Percentiles rank a stretch among this genome's conserved stretches.
These are phyloP conservation scores for Galerina marginata DNA, from an alignment of 768 basidiomycete species.

Conservation along the genomic window DNA sequence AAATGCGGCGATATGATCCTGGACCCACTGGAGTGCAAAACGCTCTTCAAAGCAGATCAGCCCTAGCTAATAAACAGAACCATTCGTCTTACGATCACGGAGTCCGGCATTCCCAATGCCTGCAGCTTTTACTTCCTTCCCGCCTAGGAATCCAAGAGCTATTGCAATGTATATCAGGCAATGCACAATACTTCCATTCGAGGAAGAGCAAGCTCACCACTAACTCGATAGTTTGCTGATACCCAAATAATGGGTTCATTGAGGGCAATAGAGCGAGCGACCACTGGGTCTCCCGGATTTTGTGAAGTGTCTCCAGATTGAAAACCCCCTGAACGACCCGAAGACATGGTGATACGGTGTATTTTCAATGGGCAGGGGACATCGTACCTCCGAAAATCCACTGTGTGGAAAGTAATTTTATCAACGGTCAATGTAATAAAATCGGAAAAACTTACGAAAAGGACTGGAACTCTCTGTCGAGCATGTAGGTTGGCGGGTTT, in stretches of 20 bases:
- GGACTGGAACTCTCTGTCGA: constrained; percentile 42
- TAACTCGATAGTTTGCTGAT: constrained; percentile 43
- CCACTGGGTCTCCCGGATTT: constrained; percentile 29
- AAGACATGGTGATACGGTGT: neutral
- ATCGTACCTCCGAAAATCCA: constrained; percentile 38
- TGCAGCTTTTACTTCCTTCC: constrained; percentile 42
- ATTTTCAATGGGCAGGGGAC: neutral
- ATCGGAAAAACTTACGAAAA: constrained; percentile 38
- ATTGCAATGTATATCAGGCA: neutral
- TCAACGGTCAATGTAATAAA: constrained; percentile 11
- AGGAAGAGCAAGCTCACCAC: constrained; percentile 25
- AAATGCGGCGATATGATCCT: constrained; percentile 54
- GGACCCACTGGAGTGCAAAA: constrained; percentile 57
- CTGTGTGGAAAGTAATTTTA: constrained; percentile 24
- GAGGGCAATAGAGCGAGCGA: constrained; percentile 37
- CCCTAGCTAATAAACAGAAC: neutral
- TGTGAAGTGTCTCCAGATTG: constrained; percentile 29
- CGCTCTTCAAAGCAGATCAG: constrained; percentile 34
- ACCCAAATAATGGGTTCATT: constrained; percentile 43
- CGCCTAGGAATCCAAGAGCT: constrained; percentile 48
- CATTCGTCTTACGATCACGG: constrained; percentile 47
- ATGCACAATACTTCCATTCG: neutral
- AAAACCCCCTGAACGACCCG: constrained; percentile 32
- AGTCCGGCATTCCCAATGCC: constrained; percentile 56
- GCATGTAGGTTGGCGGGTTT: constrained; percentile 32